Conservation (phyloP, 768 basidiomycete genomes). For the Trametes sanguinea region DNA sequence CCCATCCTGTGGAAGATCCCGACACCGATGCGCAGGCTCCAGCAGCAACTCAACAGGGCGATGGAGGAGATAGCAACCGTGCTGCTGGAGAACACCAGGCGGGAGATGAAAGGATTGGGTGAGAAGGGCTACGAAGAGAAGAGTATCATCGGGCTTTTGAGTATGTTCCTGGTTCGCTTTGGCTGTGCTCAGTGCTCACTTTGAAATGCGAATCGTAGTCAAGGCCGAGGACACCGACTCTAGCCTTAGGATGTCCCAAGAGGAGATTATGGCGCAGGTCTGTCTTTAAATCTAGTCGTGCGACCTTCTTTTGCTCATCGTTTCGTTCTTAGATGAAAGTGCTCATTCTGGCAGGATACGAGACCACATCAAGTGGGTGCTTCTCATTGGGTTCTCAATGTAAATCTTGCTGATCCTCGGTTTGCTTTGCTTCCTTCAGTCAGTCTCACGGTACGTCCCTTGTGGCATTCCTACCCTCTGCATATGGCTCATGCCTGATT, state of each 20-base stretch:
- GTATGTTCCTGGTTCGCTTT: constrained; percentile 26
- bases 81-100: constrained; percentile 35
- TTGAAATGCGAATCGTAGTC: constrained; percentile 29
- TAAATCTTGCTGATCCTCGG: neutral
- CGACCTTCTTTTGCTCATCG: neutral
- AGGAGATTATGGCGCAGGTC: constrained; percentile 46
- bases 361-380: constrained; percentile 48
- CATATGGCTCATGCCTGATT: neutral
- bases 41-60: constrained; percentile 31
- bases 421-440: constrained; percentile 10
- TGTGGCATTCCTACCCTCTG: no score
- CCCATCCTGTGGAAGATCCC: constrained; percentile 38
- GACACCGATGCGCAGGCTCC: constrained; percentile 28
- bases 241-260: constrained; percentile 37
- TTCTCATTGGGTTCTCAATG: neutral
- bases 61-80: constrained; percentile 38
- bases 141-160: constrained; percentile 41
- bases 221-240: constrained; percentile 36
- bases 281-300: neutral
- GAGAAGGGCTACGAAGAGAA: constrained; percentile 32
- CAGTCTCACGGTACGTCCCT: constrained; percentile 24
- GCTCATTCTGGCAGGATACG: constrained; percentile 48
- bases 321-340: constrained; percentile 37
- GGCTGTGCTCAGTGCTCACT: neutral
- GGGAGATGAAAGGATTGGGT: constrained; percentile 35